Evolutionary conservation across 768 basidiomycete genomes (phyloP).

Genomic region (Lactarius tabidus): DNA sequence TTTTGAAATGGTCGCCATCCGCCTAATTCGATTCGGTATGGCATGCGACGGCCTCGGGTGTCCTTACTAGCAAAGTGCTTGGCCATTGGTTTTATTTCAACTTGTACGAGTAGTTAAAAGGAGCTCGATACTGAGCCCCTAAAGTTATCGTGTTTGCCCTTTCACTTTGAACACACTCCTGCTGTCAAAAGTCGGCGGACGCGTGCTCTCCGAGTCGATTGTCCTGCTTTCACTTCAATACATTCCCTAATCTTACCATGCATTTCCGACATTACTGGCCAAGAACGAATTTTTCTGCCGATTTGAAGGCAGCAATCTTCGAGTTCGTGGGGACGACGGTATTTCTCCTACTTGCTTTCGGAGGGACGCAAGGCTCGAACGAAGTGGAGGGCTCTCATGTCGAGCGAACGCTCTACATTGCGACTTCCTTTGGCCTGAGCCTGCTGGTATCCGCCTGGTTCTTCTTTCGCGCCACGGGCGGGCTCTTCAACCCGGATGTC

Average conservation of each 20-base stretch:
- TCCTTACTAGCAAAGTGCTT: no score
- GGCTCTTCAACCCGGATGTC: conserved; percentile 63
- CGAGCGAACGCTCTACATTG: conserved; percentile 50
- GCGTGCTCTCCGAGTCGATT: no score
- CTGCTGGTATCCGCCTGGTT: conserved; percentile 63
- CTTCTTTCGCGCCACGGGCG: conserved; percentile 61
- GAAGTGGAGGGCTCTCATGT: conserved; percentile 33
- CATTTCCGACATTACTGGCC: conserved; percentile 27
- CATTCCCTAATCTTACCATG: background rate
- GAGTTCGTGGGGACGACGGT: conserved; percentile 58
- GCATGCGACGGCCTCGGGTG: no score
- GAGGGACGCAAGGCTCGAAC: conserved; percentile 57
- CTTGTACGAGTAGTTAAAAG: no score
- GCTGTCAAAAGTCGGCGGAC: no score
- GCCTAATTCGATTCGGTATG: no score
- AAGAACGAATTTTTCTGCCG: conserved; percentile 32
- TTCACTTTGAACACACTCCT: no score
- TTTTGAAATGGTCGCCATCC: no score
- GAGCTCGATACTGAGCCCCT: no score
- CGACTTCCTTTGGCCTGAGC: conserved; percentile 57
- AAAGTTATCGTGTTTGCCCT: no score
- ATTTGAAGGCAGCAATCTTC: conserved; percentile 47
- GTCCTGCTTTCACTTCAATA: no score
- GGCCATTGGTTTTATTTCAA: no score
- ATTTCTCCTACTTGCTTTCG: conserved; percentile 63